Evolutionary conservation across 345 rosid genomes (phyloP), one percentile per base, ranked within the genome.

Genomic region (Eucalyptus curtisii): DNA sequence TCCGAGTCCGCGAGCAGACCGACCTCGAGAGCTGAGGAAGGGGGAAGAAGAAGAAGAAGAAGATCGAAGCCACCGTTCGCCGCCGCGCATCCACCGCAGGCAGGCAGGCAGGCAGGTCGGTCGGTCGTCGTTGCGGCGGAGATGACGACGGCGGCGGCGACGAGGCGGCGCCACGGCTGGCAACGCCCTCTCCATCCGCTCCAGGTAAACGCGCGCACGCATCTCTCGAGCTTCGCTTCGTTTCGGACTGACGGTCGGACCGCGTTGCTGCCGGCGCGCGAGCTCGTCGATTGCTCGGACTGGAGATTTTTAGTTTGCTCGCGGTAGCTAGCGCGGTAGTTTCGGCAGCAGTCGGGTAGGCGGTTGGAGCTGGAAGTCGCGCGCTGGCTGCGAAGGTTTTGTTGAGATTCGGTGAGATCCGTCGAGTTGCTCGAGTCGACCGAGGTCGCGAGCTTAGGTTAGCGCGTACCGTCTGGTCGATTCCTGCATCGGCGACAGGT

Each of bases 131-230:
- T 33, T 27, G 10, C 64, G 44, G 55, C 31, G 27, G 31, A 49
- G 66, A 88, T 59, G 93, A 90, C 87, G 92, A 93, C 88, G 89
- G 61, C 64, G 49, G 50, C 22, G 17, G 89, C 88, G 92, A 93
- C 87, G 90, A 94, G 98, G 89, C 97, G 96, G 93, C 97, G 96
- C 94, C 99, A 98, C 93, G 99, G 99, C 84, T 98, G 99, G 99
- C 97, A 98, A 93, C 93, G 95, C 57, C 99, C 99, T 53, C 90
- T 98, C 87, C 98, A 97, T 87, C 95, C 96, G 84, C 90, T 98
- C 79, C 99, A 98, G 99, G 99, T 90, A 85, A 64, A 33, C 25
- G 37, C 64, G 20, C 9, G 2, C 49, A 4, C 61, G 30, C 30
- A 8, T 40, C 49, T 22, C 27, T 80, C 22, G 84, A 22, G 33